Base-by-base conservation (phyloP, 306 rosid genomes). In the Nissolia schottii region DNA sequence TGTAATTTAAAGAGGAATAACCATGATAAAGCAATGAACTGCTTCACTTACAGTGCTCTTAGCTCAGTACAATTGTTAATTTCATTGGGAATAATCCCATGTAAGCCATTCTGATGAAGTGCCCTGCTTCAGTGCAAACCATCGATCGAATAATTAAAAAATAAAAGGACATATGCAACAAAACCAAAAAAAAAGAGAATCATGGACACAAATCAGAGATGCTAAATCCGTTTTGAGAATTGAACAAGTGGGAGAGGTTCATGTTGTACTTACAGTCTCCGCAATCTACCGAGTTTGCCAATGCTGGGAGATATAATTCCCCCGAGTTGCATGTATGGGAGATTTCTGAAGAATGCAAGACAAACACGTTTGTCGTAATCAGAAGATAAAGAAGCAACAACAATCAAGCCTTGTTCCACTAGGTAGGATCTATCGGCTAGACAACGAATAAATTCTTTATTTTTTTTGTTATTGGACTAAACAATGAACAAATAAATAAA, bases 61-160 rank as follows among this genome's bases (percentile, higher is more conserved):
- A 89, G 92, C 73, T 89, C 96, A 16, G 81, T 71, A 63, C 92
- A 87, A 35, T 65, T 85, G 64, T 87, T 70, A 60, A 89, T 67
- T 77, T 86, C 95, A 76, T 65, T 67, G 54, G 95, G 95, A 55
- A 89, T 89, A 75, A 67, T 79, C 67, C 92, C 96, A 64, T 85
- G 96, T 77, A 87, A 83, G 77, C 87, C 66, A 57, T 89, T 89
- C 80, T 87, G 96, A 66, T 89, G 96, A 73, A 87, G 85, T 31
- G 96, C 92, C 83, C 96, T 89, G 79, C 16, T 72, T 71, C 73
- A 76, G 27, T 34, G 38, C 4, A 27, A 32, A 41, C 58, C 48
- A 53, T 0, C 1, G 13, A 25, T 28, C 4, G 63, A 24, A 73
- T 2, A 63, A n/a, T n/a, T n/a, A n/a, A n/a, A n/a, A 14, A 53